phyloP scores from a whole-genome alignment of 176 grass and related monocot species.

The Carex myosuroides region DNA sequence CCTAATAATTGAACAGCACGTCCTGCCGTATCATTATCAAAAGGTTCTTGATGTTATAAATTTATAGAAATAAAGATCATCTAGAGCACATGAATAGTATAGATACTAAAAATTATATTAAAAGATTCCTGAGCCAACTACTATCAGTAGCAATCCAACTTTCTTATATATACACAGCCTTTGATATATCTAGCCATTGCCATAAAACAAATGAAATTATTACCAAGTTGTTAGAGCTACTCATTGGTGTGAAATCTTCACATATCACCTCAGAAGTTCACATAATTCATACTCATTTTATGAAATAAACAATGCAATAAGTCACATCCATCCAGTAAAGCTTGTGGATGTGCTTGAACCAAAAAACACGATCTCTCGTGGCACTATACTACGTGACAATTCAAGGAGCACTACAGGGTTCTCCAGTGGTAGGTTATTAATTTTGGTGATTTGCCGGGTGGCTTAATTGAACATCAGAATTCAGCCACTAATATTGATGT shows the following conservation, averaged over 20 bases:
- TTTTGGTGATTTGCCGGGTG: too few species aligned
- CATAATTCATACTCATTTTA: not conserved
- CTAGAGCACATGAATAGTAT: not conserved
- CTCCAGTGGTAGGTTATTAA: not conserved
- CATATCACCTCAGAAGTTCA: not conserved
- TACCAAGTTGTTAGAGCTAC: not conserved
- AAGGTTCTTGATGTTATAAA: not conserved
- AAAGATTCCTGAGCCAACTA: not conserved
- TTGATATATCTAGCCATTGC: not conserved
- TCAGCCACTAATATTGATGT: too few species aligned
- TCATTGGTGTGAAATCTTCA: not conserved
- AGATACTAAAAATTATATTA: not conserved
- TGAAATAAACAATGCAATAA: not conserved
- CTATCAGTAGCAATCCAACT: not conserved
- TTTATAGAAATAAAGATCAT: constrained; percentile 4
- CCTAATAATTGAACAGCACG: not conserved
- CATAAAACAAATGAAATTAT: not conserved
- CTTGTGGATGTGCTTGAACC: not conserved
- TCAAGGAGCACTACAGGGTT: not conserved
- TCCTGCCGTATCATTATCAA: not conserved
- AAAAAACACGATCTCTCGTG: not conserved
- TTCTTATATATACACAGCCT: not conserved
- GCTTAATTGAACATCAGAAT: too few species aligned
- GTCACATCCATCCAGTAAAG: not conserved
- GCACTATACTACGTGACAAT: not conserved